Evolutionary conservation across 768 basidiomycete species (phyloP).

Genomic region (Filobasidium floriforme): DNA sequence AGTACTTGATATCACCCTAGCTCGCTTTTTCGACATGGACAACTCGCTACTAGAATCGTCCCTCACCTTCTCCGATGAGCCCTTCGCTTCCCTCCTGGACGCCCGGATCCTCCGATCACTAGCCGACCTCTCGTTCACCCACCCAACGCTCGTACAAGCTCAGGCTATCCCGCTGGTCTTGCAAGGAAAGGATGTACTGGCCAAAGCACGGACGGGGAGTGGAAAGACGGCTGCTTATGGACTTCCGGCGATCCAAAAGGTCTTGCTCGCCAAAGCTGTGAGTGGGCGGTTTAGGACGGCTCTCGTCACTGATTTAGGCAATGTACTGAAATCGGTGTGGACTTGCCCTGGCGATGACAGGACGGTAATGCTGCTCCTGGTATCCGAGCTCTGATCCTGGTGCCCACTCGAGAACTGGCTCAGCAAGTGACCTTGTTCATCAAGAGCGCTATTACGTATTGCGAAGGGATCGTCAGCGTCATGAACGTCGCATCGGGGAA

Average conservation of each 20-base stretch:
- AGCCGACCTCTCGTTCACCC: constrained; percentile 79
- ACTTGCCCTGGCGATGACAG: constrained; percentile 20
- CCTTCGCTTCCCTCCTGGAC: constrained; percentile 73
- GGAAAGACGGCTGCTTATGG: constrained; percentile 97
- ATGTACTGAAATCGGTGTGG: neutral
- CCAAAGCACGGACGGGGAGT: constrained; percentile 86
- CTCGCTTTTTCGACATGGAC: constrained; percentile 14
- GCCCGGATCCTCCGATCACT: constrained; percentile 76
- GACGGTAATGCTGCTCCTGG: neutral
- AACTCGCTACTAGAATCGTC: constrained; percentile 25
- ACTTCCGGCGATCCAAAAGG: constrained; percentile 80
- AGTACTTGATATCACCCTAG: neutral
- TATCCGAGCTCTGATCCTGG: constrained; percentile 43
- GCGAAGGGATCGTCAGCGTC: constrained; percentile 59
- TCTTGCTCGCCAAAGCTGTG: constrained; percentile 71
- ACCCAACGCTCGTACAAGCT: constrained; percentile 83
- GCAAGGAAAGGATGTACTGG: constrained; percentile 79
- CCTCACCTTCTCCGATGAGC: constrained; percentile 45
- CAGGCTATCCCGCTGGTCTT: constrained; percentile 89
- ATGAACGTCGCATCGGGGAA: constrained; percentile 72
- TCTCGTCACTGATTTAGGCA: too few relatives aligned
- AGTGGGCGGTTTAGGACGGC: constrained; percentile 17
- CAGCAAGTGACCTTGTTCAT: constrained; percentile 78
- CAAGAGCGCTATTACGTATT: constrained; percentile 61
- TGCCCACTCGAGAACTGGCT: constrained; percentile 81